phyloP scores from a whole-genome alignment of 148 eudicot genomes.

The Cornus kousa region DNA sequence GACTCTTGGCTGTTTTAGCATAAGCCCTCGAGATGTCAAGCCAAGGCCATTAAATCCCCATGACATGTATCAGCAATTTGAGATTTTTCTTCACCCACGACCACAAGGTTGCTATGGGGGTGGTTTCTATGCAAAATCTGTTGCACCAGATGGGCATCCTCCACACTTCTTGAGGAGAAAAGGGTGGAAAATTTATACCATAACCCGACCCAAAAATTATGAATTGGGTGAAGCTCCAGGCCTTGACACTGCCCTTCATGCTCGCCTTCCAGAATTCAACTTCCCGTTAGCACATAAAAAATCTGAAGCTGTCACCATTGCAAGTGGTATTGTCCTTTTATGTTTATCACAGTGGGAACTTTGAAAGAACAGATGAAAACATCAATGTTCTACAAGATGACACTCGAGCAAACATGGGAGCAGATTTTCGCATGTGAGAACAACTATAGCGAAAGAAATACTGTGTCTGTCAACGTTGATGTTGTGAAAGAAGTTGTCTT shows the following conservation, averaged over 20 bases:
- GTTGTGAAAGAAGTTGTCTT: constrained; percentile 39
- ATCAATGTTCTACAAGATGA: constrained; percentile 60
- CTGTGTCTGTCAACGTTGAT: constrained; percentile 35
- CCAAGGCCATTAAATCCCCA: constrained; percentile 57
- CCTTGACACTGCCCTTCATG: constrained; percentile 43
- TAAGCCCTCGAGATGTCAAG: constrained; percentile 34
- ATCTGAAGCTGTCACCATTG: constrained; percentile 42
- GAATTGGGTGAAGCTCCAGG: constrained; percentile 56
- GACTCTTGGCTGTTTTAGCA: constrained; percentile 36
- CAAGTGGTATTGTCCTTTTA: constrained; percentile 78
- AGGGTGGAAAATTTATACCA: constrained; percentile 39
- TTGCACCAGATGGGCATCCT: constrained; percentile 52
- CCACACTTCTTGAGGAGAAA: constrained; percentile 47
- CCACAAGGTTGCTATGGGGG: constrained; percentile 12
- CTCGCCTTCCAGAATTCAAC: constrained; percentile 43
- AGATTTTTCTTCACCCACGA: constrained; percentile 23
- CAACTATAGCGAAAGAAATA: constrained; percentile 11
- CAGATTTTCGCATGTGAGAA: constrained; percentile 39
- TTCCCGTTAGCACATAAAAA: constrained; percentile 16
- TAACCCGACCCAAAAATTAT: constrained; percentile 24
- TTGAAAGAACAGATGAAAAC: constrained; percentile 41
- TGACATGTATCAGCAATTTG: constrained; percentile 63
- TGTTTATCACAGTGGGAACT: constrained; percentile 55
- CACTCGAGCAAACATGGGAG: constrained; percentile 75
- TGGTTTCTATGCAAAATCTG: constrained; percentile 42